Percentiles rank a stretch among this genome's conserved stretches.
These are phyloP conservation scores for Schizosaccharomyces octosporus DNA, from an alignment of 805 yeast genomes.

Conservation along the genomic window DNA sequence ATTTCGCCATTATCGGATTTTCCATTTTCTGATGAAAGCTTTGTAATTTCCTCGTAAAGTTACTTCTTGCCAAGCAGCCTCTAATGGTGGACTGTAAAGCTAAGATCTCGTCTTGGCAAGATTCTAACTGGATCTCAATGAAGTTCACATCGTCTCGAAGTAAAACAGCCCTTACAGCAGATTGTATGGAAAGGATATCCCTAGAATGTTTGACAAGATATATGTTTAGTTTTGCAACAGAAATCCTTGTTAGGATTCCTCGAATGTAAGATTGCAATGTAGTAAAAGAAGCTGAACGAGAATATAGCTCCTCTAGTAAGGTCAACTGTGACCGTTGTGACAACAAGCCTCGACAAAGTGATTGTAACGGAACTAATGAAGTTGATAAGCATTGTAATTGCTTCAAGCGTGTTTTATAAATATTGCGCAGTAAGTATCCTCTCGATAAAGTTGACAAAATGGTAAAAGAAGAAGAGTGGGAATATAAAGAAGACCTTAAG, in stretches of 20 bases:
- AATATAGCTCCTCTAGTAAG: background rate
- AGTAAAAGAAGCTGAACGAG: background rate
- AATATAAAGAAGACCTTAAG: conserved; percentile 1
- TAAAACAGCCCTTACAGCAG: conserved; percentile 16
- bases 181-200: conserved; percentile 14
- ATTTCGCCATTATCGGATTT: conserved; percentile 51
- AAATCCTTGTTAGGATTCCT: conserved; percentile 18
- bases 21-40: conserved; percentile 32
- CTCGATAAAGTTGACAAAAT: conserved; percentile 32
- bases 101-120: conserved; percentile 11
- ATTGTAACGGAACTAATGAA: conserved; percentile 10
- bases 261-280: conserved; percentile 17
- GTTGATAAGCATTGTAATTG: conserved; percentile 7
- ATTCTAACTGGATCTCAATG: conserved; percentile 15
- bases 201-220: conserved; percentile 4
- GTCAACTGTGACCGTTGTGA: conserved; percentile 4
- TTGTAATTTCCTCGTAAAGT: conserved; percentile 11
- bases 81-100: conserved; percentile 15
- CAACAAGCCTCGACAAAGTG: conserved; percentile 10
- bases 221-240: conserved; percentile 4
- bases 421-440: conserved; percentile 16
- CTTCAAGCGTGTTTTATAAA: conserved; percentile 5
- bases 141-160: conserved; percentile 14
- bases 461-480: conserved; percentile 12
- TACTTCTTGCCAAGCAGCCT: conserved; percentile 13